A percentile compares a stretch with the other conserved stretches of the same genome.
phyloP scores from a whole-genome alignment of 73 alveolate species.

The Tetrahymena elliotti region DNA sequence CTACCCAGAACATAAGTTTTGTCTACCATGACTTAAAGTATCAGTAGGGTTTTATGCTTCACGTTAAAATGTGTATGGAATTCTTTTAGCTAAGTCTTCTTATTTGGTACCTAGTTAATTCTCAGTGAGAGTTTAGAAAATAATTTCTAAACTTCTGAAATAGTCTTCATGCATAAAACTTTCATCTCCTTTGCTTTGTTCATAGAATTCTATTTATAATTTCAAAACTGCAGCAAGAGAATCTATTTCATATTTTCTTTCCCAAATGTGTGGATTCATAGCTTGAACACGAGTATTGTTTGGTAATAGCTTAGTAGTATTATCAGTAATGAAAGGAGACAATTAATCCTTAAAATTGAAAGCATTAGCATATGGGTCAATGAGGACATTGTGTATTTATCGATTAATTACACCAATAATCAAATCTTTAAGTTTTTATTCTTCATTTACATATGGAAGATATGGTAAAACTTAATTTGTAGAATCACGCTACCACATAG shows the following conservation, averaged over 20 bases:
- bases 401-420: constrained; percentile 58
- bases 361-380: constrained; percentile 84
- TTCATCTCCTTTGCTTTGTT: constrained; percentile 33
- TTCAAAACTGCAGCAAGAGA: constrained; percentile 66
- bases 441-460: constrained; percentile 61
- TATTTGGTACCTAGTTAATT: constrained; percentile 57
- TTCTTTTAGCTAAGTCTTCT: constrained; percentile 44
- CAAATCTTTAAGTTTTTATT: constrained; percentile 47
- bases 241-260: constrained; percentile 76
- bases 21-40: constrained; percentile 63
- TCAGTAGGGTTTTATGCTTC: constrained; percentile 59
- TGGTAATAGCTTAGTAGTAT: constrained; percentile 51
- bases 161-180: neutral
- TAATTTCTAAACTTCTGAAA: neutral
- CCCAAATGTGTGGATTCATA: constrained; percentile 64
- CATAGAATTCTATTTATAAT: constrained; percentile 41
- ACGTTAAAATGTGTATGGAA: constrained; percentile 72
- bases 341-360: constrained; percentile 49
- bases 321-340: constrained; percentile 67
- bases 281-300: constrained; percentile 51
- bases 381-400: constrained; percentile 49
- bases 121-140: neutral
- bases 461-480: constrained; percentile 75
- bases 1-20: constrained; percentile 40
- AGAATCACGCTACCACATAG: constrained; percentile 83